Conservation (phyloP, 371 early-diverging fungal species). For the Lichtheimia hyalospora region DNA sequence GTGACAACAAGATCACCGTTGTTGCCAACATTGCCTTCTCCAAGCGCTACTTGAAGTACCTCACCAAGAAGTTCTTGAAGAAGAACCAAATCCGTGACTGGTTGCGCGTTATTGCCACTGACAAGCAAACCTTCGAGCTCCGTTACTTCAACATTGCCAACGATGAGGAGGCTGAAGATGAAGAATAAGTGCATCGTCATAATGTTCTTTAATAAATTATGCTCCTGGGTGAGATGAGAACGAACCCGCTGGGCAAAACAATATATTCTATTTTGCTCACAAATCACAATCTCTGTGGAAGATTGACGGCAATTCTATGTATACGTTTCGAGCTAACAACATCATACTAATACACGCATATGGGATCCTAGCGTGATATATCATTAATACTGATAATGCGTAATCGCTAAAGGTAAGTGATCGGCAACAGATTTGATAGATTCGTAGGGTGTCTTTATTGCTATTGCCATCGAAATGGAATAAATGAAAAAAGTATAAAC, state of each 20-base stretch:
- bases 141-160: slow-evolving; percentile 94
- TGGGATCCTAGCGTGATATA: too few relatives aligned
- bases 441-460: neutral
- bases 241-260: slow-evolving; percentile 54
- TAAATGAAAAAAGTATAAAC: neutral
- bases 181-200: slow-evolving; percentile 38
- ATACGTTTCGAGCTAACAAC: too few relatives aligned
- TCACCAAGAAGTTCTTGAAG: slow-evolving; percentile 99
- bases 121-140: slow-evolving; percentile 93
- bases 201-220: slow-evolving; percentile 11
- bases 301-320: neutral
- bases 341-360: too few relatives aligned
- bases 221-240: slow-evolving; percentile 62
- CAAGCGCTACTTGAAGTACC: slow-evolving; percentile 99
- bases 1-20: slow-evolving; percentile 77
- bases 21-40: slow-evolving; percentile 82
- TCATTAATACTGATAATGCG: too few relatives aligned
- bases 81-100: slow-evolving; percentile 98
- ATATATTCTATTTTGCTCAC: slow-evolving; percentile 27
- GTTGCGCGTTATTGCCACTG: slow-evolving; percentile 93
- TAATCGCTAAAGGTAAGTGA: too few relatives aligned
- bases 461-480: neutral
- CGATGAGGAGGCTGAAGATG: slow-evolving; percentile 82
- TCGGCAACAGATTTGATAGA: too few relatives aligned
- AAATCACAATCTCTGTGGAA: slow-evolving; percentile 61